Evolutionary conservation across 306 rosid genomes (phyloP).

Genomic region (Vigna mungo): DNA sequence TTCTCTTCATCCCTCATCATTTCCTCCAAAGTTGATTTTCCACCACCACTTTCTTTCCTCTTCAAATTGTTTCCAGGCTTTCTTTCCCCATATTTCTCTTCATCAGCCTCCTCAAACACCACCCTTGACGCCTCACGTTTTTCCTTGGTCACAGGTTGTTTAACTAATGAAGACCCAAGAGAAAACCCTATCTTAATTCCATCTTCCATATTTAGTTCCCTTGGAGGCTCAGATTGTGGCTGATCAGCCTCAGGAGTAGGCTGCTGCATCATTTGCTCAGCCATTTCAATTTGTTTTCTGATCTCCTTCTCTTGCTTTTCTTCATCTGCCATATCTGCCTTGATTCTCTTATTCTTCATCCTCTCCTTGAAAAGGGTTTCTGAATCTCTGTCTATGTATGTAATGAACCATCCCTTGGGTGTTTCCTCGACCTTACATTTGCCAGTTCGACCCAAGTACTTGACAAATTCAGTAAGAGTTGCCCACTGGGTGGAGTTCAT

Average conservation of each 20-base stretch:
- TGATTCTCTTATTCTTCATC: constrained; percentile 73
- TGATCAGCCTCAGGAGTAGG: constrained; percentile 48
- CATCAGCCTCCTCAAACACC: constrained; percentile 71
- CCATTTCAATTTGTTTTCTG: constrained; percentile 80
- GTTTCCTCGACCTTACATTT: constrained; percentile 95
- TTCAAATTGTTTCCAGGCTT: constrained; percentile 46
- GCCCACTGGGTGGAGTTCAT: constrained; percentile 92
- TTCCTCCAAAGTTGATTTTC: constrained; percentile 68
- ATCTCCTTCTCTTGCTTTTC: constrained; percentile 92
- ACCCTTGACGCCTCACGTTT: constrained; percentile 52
- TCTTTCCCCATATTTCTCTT: constrained; percentile 49
- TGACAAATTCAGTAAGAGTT: constrained; percentile 83
- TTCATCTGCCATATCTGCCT: constrained; percentile 79
- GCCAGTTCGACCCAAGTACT: constrained; percentile 81
- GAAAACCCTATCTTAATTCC: constrained; percentile 81
- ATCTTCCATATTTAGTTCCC: constrained; percentile 66
- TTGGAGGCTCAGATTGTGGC: constrained; percentile 43
- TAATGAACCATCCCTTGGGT: constrained; percentile 94
- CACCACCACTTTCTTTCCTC: constrained; percentile 53
- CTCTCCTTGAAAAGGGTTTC: constrained; percentile 84
- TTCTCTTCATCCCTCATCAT: constrained; percentile 88
- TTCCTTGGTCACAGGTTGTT: constrained; percentile 55
- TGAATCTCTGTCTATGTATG: constrained; percentile 79
- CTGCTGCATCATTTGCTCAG: constrained; percentile 55
- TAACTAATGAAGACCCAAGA: constrained; percentile 61